Evolutionary conservation across 1,284 basidiomycete genomes (phyloP), one percentile per base, ranked within the genome.

Genomic region (Puccinia hordei): DNA sequence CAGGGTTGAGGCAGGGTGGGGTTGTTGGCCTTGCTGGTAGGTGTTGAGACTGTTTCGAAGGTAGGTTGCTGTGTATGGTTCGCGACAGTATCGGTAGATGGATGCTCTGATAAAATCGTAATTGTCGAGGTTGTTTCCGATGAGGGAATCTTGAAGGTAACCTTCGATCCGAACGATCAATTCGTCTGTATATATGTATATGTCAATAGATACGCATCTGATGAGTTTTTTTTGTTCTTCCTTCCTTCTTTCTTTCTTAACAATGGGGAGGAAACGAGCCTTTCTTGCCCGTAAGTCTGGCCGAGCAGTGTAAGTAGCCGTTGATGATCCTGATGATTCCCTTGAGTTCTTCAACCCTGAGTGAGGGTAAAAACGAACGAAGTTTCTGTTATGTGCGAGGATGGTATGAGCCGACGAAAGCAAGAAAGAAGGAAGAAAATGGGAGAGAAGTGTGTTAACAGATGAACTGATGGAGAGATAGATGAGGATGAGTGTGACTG

Each of bases 291-390:
- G 75, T 41, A 13, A 78, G 35, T 33, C 75, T 69, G 22, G 46
- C 49, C 12, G 46, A 35, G 35, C 22, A n/a, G 15, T 38, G 38
- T 13, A 78, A 53, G 6, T 66, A 24, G 1, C 46, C 24, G 66
- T 78, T 78, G 49, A 78, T 78, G 35, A n/a, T 41, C 46, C 75
- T 53, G 44, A 78, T 41, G 65, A 78, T 69, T 13, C 24, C 33
- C 33, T 78, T 78, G 30, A 78, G 65, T 35, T 78, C 63, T 22
- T 78, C 75, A 9, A 68, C 63, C 35, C 65, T 69, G 30, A 78
- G 65, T 24, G 63, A 51, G 66, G 75, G 75, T 38, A 78, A 35
- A n/a, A 38, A 38, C 17, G 35, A 30, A 41, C 65, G 61, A 24
- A 78, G 65, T 68, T 68, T 78, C 75, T 78, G 51, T 53, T 9